phyloP scores from a whole-genome alignment of 768 basidiomycete species.

The Boletellus ananiceps region DNA sequence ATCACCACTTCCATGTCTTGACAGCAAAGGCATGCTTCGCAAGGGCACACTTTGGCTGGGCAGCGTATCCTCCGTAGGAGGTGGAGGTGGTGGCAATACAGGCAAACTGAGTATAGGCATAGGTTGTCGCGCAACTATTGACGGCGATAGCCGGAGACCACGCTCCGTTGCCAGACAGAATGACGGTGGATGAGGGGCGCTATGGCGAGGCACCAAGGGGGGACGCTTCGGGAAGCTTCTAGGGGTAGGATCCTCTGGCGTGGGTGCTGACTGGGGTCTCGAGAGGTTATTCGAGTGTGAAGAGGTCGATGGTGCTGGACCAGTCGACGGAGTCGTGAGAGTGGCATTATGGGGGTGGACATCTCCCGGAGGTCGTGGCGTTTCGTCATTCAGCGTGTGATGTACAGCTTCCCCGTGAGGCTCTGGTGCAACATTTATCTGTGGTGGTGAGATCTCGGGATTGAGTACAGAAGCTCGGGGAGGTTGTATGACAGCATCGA shows the following conservation, averaged over 20 bases:
- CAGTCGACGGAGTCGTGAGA: constrained; percentile 3
- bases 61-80: constrained; percentile 7
- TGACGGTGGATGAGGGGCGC: constrained; percentile 16
- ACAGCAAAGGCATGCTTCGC: constrained; percentile 53
- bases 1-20: constrained; percentile 33
- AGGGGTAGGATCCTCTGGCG: not conserved
- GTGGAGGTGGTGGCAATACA: constrained; percentile 34
- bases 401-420: constrained; percentile 6
- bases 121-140: constrained; percentile 40
- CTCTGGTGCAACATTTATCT: constrained; percentile 1
- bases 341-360: constrained; percentile 8
- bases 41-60: constrained; percentile 32
- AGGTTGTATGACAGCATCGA: constrained; percentile 9
- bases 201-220: constrained; percentile 7
- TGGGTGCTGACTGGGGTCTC: not conserved
- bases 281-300: not conserved
- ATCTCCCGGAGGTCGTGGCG: constrained; percentile 11
- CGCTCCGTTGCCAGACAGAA: constrained; percentile 31
- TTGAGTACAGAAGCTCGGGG: not conserved
- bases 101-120: constrained; percentile 51
- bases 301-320: not conserved
- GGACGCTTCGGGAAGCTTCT: constrained; percentile 3
- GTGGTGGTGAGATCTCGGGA: constrained; percentile 5
- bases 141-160: constrained; percentile 42
- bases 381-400: constrained; percentile 10